phyloP scores from a whole-genome alignment of 2,329 filamentous ascomycete species.

The Madurella mycetomatis region DNA sequence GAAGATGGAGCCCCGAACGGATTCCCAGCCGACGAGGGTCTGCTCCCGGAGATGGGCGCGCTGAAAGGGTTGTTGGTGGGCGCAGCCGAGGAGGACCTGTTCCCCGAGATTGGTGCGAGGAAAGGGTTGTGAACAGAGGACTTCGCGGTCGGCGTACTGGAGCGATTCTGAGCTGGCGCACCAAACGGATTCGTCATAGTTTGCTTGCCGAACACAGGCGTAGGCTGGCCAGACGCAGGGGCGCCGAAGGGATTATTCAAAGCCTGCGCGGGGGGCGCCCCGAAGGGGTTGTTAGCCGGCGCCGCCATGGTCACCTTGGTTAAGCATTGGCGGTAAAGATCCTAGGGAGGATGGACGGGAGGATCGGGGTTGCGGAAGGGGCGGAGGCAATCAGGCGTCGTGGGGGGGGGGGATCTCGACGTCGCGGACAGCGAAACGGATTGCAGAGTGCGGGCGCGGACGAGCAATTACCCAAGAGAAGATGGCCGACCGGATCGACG shows the following conservation, averaged over 20 bases:
- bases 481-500: background rate
- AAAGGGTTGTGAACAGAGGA: slow-evolving; percentile 17
- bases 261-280: slow-evolving; percentile 18
- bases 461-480: background rate
- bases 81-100: slow-evolving; percentile 3
- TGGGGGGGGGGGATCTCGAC: background rate
- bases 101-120: slow-evolving; percentile 9
- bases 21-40: slow-evolving; percentile 1
- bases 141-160: background rate
- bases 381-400: background rate
- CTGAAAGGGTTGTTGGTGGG: slow-evolving; percentile 19
- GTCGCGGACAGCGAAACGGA: background rate
- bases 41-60: slow-evolving; percentile 9
- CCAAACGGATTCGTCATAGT: slow-evolving; percentile 8
- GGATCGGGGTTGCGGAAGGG: background rate
- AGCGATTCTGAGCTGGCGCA: slow-evolving; percentile 3
- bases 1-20: slow-evolving; percentile 5
- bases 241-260: background rate
- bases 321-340: slow-evolving; percentile 18
- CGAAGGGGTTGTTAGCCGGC: slow-evolving; percentile 28
- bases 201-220: background rate
- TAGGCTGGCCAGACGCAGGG: background rate
- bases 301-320: slow-evolving; percentile 20
- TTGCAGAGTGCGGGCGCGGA: background rate
- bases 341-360: slow-evolving; percentile 4